Percentiles rank a stretch among this genome's conserved stretches.
These are phyloP conservation scores for Wickerhamomyces tratensis DNA, from an alignment of 805 yeast species.

Conservation along the genomic window DNA sequence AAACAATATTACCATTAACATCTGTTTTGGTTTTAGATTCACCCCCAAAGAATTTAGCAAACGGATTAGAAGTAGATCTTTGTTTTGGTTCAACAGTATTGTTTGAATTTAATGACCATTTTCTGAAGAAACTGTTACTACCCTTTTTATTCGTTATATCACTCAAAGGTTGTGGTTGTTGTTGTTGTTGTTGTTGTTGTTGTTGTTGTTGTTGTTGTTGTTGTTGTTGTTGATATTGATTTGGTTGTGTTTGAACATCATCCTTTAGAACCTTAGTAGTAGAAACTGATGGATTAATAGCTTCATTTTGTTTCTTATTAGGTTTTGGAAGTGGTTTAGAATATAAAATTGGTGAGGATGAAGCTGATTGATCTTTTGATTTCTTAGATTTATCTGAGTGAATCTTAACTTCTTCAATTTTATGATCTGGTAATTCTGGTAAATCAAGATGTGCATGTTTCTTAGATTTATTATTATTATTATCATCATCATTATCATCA, in stretches of 20 bases:
- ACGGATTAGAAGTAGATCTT: conserved; percentile 15
- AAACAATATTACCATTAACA: conserved; percentile 1
- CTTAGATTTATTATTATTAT: not conserved
- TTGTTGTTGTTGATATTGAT: too few relatives aligned
- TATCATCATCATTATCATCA: too few relatives aligned
- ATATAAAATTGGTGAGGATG: conserved; percentile 5
- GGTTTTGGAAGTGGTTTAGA: conserved; percentile 9
- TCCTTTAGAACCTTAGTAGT: conserved; percentile 5
- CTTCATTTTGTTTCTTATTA: conserved; percentile 2
- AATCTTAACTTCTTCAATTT: conserved; percentile 21
- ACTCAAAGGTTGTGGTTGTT: conserved; percentile 6
- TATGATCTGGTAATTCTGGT: conserved; percentile 17
- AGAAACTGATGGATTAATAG: conserved; percentile 7
- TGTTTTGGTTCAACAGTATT: conserved; percentile 13
- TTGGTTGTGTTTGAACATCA: not conserved
- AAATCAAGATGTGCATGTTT: conserved; percentile 6
- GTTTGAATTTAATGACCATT: conserved; percentile 16
- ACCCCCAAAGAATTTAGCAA: conserved; percentile 23
- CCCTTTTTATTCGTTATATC: conserved; percentile 17
- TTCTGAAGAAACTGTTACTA: conserved; percentile 18
- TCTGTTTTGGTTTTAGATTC: conserved; percentile 7
- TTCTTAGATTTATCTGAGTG: conserved; percentile 2
- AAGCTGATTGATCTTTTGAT: conserved; percentile 2
- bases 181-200: too few relatives aligned
- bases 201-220: conserved; percentile 1